A percentile compares a stretch with the other conserved stretches of the same genome.
Evolutionary conservation across 1,284 basidiomycete species (phyloP).

Genomic region (Rhodotorula sp.): DNA sequence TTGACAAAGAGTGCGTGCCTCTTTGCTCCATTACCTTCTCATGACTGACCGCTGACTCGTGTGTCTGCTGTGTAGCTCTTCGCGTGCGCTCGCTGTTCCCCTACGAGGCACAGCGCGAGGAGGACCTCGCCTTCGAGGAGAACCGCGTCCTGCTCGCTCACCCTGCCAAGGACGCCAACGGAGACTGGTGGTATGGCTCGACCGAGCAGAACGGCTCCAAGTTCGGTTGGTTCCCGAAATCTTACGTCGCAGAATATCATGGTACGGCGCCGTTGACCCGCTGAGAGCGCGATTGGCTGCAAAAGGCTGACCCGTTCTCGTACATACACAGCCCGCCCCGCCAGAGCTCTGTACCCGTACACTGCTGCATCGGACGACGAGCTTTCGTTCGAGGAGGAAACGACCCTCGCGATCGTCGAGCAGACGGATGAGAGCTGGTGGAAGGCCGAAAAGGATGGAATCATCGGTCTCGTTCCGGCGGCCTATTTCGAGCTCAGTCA

Average conservation of each 20-base stretch:
- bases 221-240: slow-evolving; percentile 82
- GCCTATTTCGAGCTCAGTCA: slow-evolving; percentile 67
- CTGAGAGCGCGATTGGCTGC: not conserved
- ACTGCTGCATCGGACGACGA: slow-evolving; percentile 69
- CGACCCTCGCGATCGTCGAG: slow-evolving; percentile 73
- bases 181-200: slow-evolving; percentile 85
- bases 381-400: slow-evolving; percentile 75
- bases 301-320: not conserved
- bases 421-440: slow-evolving; percentile 82
- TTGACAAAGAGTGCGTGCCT: slow-evolving; percentile 54
- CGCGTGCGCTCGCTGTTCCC: slow-evolving; percentile 71
- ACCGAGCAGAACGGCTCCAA: slow-evolving; percentile 64
- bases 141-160: slow-evolving; percentile 77
- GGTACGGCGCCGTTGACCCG: slow-evolving; percentile 55
- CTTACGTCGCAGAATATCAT: slow-evolving; percentile 73
- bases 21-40: slow-evolving; percentile 17
- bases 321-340: slow-evolving; percentile 56
- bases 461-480: slow-evolving; percentile 83
- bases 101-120: slow-evolving; percentile 78
- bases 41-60: not conserved
- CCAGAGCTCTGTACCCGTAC: slow-evolving; percentile 78
- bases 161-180: slow-evolving; percentile 71
- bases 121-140: slow-evolving; percentile 82
- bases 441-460: slow-evolving; percentile 81
- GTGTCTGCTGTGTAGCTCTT: slow-evolving; percentile 55